Conservation (phyloP, 2,329 filamentous ascomycete genomes). For the Arthroderma sp. region DNA sequence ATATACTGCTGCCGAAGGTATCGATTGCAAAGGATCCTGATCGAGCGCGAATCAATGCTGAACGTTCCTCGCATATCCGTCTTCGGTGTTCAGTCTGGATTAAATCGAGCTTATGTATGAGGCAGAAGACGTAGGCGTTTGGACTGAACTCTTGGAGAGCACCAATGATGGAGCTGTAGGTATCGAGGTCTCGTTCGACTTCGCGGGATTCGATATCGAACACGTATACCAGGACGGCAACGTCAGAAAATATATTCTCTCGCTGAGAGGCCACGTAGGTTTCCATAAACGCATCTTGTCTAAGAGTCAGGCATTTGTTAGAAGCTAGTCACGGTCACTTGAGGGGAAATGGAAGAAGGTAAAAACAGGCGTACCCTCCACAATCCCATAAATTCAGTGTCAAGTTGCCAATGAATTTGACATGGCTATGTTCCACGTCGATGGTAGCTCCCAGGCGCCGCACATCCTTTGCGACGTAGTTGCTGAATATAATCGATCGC, state of each 20-base stretch:
- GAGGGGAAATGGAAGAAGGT: not conserved
- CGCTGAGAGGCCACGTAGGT: slow-evolving; percentile 95
- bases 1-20: slow-evolving; percentile 91
- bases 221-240: slow-evolving; percentile 95
- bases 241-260: slow-evolving; percentile 90
- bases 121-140: slow-evolving; percentile 73
- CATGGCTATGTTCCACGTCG: slow-evolving; percentile 95
- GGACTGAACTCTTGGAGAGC: slow-evolving; percentile 78
- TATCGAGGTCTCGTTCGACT: slow-evolving; percentile 82
- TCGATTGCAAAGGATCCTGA: slow-evolving; percentile 63
- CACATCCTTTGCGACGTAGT: slow-evolving; percentile 95
- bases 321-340: not conserved
- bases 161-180: slow-evolving; percentile 79
- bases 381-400: slow-evolving; percentile 98
- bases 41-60: slow-evolving; percentile 62
- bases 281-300: slow-evolving; percentile 97
- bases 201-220: slow-evolving; percentile 97
- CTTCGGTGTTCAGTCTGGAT: slow-evolving; percentile 70
- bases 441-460: slow-evolving; percentile 87
- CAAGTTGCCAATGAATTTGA: slow-evolving; percentile 96
- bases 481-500: slow-evolving; percentile 97
- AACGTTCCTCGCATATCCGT: slow-evolving; percentile 71
- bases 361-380: slow-evolving; percentile 52
- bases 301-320: slow-evolving; percentile 22
- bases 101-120: slow-evolving; percentile 98